Conservation (phyloP, 192 early-diverging fungal genomes). For the Cetraspora pellucida region DNA sequence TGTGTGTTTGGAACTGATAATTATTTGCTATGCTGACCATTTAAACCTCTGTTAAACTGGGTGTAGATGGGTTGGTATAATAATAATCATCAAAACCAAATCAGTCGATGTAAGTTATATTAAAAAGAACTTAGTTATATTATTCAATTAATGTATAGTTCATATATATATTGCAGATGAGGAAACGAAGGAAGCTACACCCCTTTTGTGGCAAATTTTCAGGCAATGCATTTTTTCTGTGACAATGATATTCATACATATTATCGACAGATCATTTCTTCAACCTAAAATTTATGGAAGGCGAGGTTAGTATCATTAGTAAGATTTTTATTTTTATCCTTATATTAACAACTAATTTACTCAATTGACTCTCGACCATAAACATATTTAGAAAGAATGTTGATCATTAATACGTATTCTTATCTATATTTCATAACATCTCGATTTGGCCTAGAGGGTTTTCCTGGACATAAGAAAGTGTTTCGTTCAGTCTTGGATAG, state of each 20-base stretch:
- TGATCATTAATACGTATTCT: constrained; percentile 50
- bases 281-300: constrained; percentile 29
- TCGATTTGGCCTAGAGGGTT: constrained; percentile 45
- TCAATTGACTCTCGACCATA: background rate
- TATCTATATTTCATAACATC: constrained; percentile 54
- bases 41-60: too few species aligned
- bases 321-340: background rate
- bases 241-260: constrained; percentile 51
- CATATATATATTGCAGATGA: too few species aligned
- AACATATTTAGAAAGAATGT: constrained; percentile 29
- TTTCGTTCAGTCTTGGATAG: constrained; percentile 48
- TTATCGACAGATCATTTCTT: constrained; percentile 40
- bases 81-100: too few species aligned
- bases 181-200: background rate
- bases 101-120: background rate
- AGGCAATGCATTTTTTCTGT: constrained; percentile 53
- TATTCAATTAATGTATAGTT: background rate
- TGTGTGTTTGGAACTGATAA: too few species aligned
- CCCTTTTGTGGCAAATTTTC: constrained; percentile 49
- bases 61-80: too few species aligned
- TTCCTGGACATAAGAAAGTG: constrained; percentile 55
- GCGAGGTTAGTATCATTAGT: background rate
- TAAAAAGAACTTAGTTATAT: background rate
- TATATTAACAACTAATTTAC: background rate
- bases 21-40: too few species aligned